Conservation (phyloP, 225 moss, liverwort and hornwort genomes). For the Antitrichia curtipendula region DNA sequence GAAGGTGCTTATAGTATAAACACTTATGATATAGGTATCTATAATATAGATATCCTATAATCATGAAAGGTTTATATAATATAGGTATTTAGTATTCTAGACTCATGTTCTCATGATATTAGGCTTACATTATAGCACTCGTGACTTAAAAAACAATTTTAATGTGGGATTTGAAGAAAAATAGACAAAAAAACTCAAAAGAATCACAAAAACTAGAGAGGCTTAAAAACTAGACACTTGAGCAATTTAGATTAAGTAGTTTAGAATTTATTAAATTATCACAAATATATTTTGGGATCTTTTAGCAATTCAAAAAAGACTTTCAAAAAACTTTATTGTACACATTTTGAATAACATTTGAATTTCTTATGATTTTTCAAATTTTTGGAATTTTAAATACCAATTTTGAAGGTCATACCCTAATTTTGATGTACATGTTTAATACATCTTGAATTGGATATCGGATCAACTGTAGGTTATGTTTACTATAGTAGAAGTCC, state of each 20-base stretch:
- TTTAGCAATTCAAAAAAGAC: neutral
- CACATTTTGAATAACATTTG: no score
- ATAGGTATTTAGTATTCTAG: no score
- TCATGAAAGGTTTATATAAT: no score
- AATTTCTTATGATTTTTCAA: neutral
- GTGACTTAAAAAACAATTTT: no score
- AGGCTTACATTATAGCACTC: no score
- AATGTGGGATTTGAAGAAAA: neutral
- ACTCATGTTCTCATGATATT: no score
- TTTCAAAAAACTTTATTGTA: neutral
- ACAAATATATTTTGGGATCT: neutral
- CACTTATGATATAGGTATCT: no score
- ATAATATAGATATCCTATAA: no score
- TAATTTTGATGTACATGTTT: neutral
- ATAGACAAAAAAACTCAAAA: accelerated
- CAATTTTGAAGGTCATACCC: neutral
- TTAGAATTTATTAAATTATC: neutral
- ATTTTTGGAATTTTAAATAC: neutral
- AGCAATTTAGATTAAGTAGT: neutral
- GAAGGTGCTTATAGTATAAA: no score
- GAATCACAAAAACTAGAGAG: accelerated
- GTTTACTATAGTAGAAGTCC: neutral
- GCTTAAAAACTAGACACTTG: no score
- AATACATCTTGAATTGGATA: neutral
- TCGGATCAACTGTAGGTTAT: accelerated